Conservation (phyloP, 768 basidiomycete species). For the Suillus bovinus region DNA sequence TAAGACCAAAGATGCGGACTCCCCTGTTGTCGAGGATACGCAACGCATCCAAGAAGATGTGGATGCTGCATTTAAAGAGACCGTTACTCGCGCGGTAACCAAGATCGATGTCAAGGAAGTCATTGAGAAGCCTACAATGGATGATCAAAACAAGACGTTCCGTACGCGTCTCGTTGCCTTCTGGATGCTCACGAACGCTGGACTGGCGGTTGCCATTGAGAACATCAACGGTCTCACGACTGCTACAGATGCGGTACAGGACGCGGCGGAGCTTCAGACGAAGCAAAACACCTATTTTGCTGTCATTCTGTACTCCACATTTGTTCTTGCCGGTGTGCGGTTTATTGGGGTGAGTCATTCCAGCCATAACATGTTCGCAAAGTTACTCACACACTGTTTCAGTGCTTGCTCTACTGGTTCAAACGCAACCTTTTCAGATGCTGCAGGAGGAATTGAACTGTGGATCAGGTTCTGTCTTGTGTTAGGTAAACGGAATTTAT, state of each 20-base stretch:
- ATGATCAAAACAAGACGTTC: conserved; percentile 92
- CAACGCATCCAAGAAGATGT: conserved; percentile 84
- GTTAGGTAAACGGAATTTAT: conserved; percentile 15
- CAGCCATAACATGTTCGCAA: conserved; percentile 5
- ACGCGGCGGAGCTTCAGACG: conserved; percentile 40
- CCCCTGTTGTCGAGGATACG: conserved; percentile 83
- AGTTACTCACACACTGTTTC: conserved; percentile 9
- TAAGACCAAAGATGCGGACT: conserved; percentile 73
- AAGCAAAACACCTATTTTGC: conserved; percentile 71
- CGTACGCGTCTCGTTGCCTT: conserved; percentile 81
- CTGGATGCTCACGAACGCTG: conserved; percentile 80
- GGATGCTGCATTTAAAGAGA: conserved; percentile 89
- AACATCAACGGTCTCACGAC: conserved; percentile 66
- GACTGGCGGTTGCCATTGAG: conserved; percentile 71
- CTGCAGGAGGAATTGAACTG: conserved; percentile 67
- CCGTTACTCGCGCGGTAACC: conserved; percentile 83
- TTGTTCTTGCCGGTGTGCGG: conserved; percentile 67
- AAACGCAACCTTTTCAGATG: conserved; percentile 80
- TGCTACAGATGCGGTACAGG: conserved; percentile 35
- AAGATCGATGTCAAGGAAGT: conserved; percentile 67
- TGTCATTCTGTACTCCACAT: conserved; percentile 80
- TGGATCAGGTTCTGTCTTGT: conserved; percentile 7
- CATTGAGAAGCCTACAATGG: conserved; percentile 77
- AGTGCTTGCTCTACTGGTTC: conserved; percentile 86
- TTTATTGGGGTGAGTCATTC: conserved; percentile 66